These are phyloP conservation scores for Trichoderma virens DNA, from an alignment of 495 filamentous ascomycete genomes.

Conservation along the genomic window DNA sequence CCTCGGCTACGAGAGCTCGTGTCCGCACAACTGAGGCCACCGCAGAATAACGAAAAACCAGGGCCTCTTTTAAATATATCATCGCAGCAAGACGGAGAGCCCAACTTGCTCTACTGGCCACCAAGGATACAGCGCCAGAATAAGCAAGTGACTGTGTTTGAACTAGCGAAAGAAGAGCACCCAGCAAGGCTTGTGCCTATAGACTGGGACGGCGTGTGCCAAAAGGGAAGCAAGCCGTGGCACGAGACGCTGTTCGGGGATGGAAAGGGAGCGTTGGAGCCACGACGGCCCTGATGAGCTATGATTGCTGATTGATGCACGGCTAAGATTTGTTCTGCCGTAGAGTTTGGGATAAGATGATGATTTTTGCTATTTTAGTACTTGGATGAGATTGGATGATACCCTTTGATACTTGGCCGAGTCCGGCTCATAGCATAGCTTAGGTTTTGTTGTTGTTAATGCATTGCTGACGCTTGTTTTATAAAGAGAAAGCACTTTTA, in stretches of 20 bases:
- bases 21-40: neutral
- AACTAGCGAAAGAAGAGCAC: neutral
- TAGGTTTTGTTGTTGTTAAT: too few species aligned
- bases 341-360: too few species aligned
- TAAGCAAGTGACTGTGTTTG: constrained; percentile 5
- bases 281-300: too few species aligned
- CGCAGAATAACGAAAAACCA: neutral
- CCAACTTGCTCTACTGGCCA: neutral
- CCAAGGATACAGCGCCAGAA: neutral
- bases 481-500: too few species aligned
- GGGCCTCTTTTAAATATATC: neutral
- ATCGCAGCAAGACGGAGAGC: neutral
- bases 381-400: neutral
- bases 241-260: constrained; percentile 6
- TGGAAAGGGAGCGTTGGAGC: neutral
- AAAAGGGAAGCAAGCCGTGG: constrained; percentile 9
- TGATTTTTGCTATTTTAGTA: too few species aligned
- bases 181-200: neutral
- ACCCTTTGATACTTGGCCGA: neutral
- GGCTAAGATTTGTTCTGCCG: too few species aligned
- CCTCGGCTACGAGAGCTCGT: constrained; percentile 2
- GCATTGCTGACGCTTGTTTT: too few species aligned
- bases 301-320: too few species aligned
- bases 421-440: too few species aligned
- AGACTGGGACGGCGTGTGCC: constrained; percentile 8